Conservation (phyloP, 306 rosid species). For the Clitoria ternatea region DNA sequence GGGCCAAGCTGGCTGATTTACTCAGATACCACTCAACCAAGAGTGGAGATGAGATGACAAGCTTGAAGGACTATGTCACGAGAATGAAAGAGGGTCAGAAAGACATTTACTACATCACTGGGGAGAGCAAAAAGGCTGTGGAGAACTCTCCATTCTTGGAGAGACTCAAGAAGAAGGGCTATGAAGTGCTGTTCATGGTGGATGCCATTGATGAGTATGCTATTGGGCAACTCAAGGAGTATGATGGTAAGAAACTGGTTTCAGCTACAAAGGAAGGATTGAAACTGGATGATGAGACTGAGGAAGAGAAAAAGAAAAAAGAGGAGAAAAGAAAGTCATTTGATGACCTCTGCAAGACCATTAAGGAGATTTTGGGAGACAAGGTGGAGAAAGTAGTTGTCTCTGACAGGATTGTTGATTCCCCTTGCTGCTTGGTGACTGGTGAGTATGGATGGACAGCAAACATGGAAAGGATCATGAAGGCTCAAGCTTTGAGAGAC, state of each 20-base stretch:
- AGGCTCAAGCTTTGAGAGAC: conserved; percentile 71
- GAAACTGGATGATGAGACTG: conserved; percentile 56
- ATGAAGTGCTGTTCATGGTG: conserved; percentile 66
- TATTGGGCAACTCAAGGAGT: conserved; percentile 62
- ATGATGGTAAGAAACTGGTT: conserved; percentile 63
- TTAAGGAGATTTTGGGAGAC: conserved; percentile 61
- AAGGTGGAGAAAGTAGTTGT: conserved; percentile 63
- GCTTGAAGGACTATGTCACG: conserved; percentile 66
- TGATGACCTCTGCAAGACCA: conserved; percentile 53
- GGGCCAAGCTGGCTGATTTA: conserved; percentile 57
- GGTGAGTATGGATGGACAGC: conserved; percentile 78
- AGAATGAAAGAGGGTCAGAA: conserved; percentile 75
- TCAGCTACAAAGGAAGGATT: conserved; percentile 72
- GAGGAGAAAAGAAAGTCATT: conserved; percentile 69
- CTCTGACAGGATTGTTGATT: conserved; percentile 64
- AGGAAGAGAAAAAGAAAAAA: conserved; percentile 55
- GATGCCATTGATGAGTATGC: conserved; percentile 72
- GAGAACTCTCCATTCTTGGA: conserved; percentile 74
- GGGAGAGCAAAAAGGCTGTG: conserved; percentile 70
- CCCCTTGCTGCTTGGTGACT: conserved; percentile 73
- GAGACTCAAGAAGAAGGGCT: conserved; percentile 63
- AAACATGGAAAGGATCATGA: conserved; percentile 74
- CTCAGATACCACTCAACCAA: conserved; percentile 64
- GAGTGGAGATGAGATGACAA: conserved; percentile 68
- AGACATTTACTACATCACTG: conserved; percentile 66